Evolutionary conservation across 2,329 filamentous ascomycete genomes (phyloP).

Genomic region (Eutypa lata): DNA sequence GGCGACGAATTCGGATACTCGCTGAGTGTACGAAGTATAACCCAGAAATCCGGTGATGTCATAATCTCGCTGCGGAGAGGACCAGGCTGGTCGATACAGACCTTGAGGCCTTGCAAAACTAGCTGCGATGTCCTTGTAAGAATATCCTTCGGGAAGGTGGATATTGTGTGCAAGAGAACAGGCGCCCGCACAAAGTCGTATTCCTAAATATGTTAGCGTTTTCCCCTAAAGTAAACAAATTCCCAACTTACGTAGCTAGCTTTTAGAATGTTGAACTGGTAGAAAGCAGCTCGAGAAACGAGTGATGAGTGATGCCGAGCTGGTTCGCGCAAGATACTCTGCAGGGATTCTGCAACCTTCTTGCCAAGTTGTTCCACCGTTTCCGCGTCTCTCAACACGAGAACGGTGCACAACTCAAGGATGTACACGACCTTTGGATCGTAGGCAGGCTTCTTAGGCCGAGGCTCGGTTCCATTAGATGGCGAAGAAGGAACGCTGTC

Average conservation of each 20-base stretch:
- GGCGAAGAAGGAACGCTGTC: constrained; percentile 66
- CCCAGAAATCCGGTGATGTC: constrained; percentile 96
- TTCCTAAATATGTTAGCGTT: constrained; percentile 54
- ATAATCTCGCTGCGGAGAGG: constrained; percentile 88
- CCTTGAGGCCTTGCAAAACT: constrained; percentile 73
- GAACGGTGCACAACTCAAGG: constrained; percentile 82
- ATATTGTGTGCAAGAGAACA: constrained; percentile 86
- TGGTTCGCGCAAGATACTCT: constrained; percentile 76
- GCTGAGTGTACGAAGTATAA: constrained; percentile 75
- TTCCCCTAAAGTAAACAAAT: not conserved
- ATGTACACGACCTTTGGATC: constrained; percentile 86
- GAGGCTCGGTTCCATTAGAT: constrained; percentile 55
- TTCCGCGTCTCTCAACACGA: constrained; percentile 72
- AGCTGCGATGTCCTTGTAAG: constrained; percentile 73
- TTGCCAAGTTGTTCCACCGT: constrained; percentile 74
- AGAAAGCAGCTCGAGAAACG: constrained; percentile 80
- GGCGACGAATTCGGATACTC: constrained; percentile 67
- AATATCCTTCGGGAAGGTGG: constrained; percentile 75
- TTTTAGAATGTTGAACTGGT: constrained; percentile 77
- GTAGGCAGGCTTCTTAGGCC: constrained; percentile 61
- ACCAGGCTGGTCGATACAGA: constrained; percentile 75
- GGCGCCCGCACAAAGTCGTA: constrained; percentile 89
- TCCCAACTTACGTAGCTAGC: constrained; percentile 71
- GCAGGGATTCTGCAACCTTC: constrained; percentile 74
- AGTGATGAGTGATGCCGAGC: constrained; percentile 77